Evolutionary conservation across 1,139 yeast species (phyloP).

Genomic region (Geotrichum cucujoidarum): DNA sequence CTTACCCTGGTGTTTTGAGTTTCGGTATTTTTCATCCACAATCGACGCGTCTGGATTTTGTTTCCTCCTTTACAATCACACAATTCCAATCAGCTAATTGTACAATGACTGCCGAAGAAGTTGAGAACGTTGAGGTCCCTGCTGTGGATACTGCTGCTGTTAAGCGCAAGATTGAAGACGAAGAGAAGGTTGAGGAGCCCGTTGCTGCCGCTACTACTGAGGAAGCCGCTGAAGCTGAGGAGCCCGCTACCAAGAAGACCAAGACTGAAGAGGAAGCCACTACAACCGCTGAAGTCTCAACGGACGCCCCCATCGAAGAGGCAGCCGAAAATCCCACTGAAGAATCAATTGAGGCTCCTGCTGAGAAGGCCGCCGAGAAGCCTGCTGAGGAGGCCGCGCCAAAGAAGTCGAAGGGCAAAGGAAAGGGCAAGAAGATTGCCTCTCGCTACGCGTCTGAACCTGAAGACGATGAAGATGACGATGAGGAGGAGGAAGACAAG

Average conservation of each 20-base stretch:
- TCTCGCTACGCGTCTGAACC: conserved; percentile 33
- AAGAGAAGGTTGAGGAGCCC: conserved; percentile 23
- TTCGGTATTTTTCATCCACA: background rate
- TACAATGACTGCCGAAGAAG: conserved; percentile 21
- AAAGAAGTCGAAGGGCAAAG: conserved; percentile 26
- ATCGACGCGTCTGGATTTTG: background rate
- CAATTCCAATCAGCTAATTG: background rate
- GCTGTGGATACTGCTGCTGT: conserved; percentile 4
- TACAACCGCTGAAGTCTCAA: conserved; percentile 16
- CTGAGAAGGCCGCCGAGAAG: conserved; percentile 6
- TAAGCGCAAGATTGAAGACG: conserved; percentile 22
- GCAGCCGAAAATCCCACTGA: background rate
- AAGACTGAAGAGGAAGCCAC: conserved; percentile 20
- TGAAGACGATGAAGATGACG: conserved; percentile 39
- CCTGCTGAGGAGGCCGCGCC: conserved; percentile 7
- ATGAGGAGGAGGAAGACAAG: conserved; percentile 32
- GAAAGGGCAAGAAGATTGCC: conserved; percentile 23
- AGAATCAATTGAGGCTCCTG: background rate
- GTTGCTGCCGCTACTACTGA: conserved; percentile 20
- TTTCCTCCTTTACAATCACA: background rate
- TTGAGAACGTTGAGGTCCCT: conserved; percentile 3
- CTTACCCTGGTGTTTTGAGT: background rate
- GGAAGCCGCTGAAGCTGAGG: conserved; percentile 2
- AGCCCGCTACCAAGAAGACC: conserved; percentile 18
- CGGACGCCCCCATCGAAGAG: background rate